Evolutionary conservation across 2,329 filamentous ascomycete genomes (phyloP).

Genomic region (Fusarium tanahbumbuense): DNA sequence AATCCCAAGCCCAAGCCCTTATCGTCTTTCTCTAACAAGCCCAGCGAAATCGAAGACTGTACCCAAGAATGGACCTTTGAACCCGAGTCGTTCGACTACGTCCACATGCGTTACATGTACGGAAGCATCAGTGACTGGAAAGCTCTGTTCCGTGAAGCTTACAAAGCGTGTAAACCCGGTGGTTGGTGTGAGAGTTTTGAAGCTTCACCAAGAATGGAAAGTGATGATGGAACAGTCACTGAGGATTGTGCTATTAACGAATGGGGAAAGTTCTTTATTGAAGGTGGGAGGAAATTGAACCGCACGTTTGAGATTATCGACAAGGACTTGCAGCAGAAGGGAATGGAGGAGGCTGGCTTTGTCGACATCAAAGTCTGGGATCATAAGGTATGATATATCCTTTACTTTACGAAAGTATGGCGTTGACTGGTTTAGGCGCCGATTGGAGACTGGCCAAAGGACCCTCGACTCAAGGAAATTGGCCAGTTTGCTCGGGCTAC

Average conservation of each 20-base stretch:
- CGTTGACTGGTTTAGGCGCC: conserved; percentile 26
- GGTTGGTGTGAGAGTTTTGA: conserved; percentile 56
- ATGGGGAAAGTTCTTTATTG: conserved; percentile 48
- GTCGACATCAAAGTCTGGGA: conserved; percentile 37
- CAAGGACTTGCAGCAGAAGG: conserved; percentile 35
- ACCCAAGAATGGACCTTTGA: conserved; percentile 48
- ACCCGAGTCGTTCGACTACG: conserved; percentile 63
- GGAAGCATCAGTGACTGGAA: conserved; percentile 69
- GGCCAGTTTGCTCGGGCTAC: conserved; percentile 48
- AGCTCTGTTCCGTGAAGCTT: conserved; percentile 63
- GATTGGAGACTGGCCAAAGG: conserved; percentile 34
- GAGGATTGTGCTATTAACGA: conserved; percentile 44
- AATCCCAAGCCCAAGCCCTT: rapidly evolving
- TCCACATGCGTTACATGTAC: conserved; percentile 68
- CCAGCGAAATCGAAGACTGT: conserved; percentile 47
- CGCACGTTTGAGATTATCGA: conserved; percentile 47
- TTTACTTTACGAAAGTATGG: rapidly evolving
- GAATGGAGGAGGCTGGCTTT: conserved; percentile 41
- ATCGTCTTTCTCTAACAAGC: rapidly evolving
- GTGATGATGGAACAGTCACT: conserved; percentile 50
- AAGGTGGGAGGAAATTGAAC: conserved; percentile 47
- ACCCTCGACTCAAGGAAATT: conserved; percentile 27
- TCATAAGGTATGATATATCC: conserved; percentile 7
- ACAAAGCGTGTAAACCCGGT: conserved; percentile 65
- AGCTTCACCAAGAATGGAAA: conserved; percentile 44